Conservation (phyloP, 441 rosid species). For the Adansonia rubrostipa region DNA sequence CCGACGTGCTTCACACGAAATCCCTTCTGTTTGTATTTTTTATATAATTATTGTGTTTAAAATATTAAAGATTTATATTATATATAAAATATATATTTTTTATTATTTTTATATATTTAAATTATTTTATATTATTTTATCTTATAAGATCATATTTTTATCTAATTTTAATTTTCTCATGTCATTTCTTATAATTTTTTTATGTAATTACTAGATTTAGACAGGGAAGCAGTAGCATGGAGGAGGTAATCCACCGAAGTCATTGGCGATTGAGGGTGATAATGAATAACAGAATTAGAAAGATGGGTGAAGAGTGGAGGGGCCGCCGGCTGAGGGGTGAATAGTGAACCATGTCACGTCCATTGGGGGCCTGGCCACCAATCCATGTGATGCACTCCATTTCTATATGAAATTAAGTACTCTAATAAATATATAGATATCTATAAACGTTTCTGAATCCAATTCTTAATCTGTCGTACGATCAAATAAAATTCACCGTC, state of each 20-base stretch:
- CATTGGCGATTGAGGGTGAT: not conserved
- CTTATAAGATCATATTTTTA: too few species aligned
- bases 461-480: not conserved
- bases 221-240: not conserved
- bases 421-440: not conserved
- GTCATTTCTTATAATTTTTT: too few species aligned
- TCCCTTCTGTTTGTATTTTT: not conserved
- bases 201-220: too few species aligned
- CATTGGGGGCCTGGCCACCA: slow-evolving; percentile 50
- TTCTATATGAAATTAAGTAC: not conserved
- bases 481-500: not conserved
- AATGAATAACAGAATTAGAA: not conserved
- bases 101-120: too few species aligned
- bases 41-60: too few species aligned
- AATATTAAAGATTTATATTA: too few species aligned
- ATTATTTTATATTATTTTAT: too few species aligned
- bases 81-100: too few species aligned
- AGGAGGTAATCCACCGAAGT: not conserved
- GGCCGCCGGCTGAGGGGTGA: slow-evolving; percentile 38
- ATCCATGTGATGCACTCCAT: not conserved
- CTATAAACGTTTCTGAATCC: not conserved
- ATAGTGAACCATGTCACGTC: slow-evolving; percentile 39
- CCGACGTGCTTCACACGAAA: not conserved
- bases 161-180: too few species aligned
- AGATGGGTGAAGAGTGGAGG: slow-evolving; percentile 26